Evolutionary conservation across 2,329 filamentous ascomycete species (phyloP).

Genomic region (Hysterium pulicare): DNA sequence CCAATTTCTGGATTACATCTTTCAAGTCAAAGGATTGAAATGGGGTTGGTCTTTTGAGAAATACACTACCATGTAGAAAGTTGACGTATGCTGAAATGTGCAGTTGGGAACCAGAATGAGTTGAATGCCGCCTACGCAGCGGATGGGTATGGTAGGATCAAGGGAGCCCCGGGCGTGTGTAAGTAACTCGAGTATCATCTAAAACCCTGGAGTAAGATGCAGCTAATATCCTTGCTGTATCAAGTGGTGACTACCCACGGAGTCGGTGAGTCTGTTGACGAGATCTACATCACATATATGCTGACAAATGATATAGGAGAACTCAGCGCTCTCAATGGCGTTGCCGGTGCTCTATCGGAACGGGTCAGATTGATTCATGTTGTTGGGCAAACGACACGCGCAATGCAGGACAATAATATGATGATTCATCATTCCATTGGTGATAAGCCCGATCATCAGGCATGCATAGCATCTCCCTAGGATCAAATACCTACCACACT

Average conservation of each 20-base stretch:
- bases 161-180: conserved; percentile 45
- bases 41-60: conserved; percentile 22
- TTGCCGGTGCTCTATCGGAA: conserved; percentile 44
- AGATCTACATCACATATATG: neutral
- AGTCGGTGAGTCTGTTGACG: conserved; percentile 42
- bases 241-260: conserved; percentile 59
- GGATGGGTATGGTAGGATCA: conserved; percentile 57
- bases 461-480: conserved; percentile 2
- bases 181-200: conserved; percentile 2
- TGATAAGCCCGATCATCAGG: conserved; percentile 38
- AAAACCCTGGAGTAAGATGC: neutral
- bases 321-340: conserved; percentile 44
- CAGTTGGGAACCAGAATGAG: conserved; percentile 56
- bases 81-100: neutral
- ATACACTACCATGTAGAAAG: neutral
- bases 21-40: conserved; percentile 36
- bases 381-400: conserved; percentile 42
- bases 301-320: conserved; percentile 25
- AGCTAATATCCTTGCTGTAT: conserved; percentile 12
- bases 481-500: neutral
- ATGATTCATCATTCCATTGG: conserved; percentile 48
- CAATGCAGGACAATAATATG: conserved; percentile 41
- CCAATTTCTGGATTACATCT: conserved; percentile 44
- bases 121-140: conserved; percentile 57
- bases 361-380: conserved; percentile 46